Base-by-base conservation (phyloP, 176 grass and related monocot species). In the Avena insularis region DNA sequence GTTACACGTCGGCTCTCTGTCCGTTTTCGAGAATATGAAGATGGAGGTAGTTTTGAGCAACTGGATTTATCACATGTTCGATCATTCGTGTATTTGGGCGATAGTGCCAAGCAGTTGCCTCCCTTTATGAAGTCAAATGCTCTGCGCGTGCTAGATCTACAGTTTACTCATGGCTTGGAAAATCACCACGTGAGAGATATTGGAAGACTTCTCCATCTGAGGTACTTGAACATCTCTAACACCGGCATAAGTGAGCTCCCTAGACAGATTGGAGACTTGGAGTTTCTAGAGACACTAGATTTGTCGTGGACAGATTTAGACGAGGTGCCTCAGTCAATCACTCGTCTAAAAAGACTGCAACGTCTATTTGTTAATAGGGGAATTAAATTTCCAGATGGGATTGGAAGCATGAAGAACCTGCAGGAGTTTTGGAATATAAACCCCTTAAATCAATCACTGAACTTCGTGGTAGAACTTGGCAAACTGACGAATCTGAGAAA, bases 221-320 rank as follows among this genome's bases (percentile, higher is more conserved):
- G 65, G 64, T 81, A 71, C 36, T 71, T 87, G 77, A 80, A 71
- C 15, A 45, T 81, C 16, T 19, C 20, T 55, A 2, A n/a, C 2
- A 79, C 84, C 9, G 43, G 13, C 71, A 58, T 87, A 54, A 27
- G 10, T 1, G 27, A 25, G 5, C 17, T 87, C 45, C 85, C 76
- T 14, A 15, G 4, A 29, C 1, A 81, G 15, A 81, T 87, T 10
- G 43, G 29, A 21, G 8, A 36, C 21, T 46, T 81, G n/a, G 9
- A 70, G 17, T 72, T 60, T 38, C 51, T 87, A 9, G 49, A 80
- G 21, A 53, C 17, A 19, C 2, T 87, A 1, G 21, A 87, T 77
- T 57, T 14, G 15, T 6, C 4, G 38, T 40, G 19, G 14, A 1
- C 56, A 58, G 0, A 0, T 8, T 20, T 58, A 58, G 7, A 1